A percentile compares a stretch with the other conserved stretches of the same genome.
phyloP scores from a whole-genome alignment of 2,329 filamentous ascomycete genomes.

The Apiospora kogelbergensis region DNA sequence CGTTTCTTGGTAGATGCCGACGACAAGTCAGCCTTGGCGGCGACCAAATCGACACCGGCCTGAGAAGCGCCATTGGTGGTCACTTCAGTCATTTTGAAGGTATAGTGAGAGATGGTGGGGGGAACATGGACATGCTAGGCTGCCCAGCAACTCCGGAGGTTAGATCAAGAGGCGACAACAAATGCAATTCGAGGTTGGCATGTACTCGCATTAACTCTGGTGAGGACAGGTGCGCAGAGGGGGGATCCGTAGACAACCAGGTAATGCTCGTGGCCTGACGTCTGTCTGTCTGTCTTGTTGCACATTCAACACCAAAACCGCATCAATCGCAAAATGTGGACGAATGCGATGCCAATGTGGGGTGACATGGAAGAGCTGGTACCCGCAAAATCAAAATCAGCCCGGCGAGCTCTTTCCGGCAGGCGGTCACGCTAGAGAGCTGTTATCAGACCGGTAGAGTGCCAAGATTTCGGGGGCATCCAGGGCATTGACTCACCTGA shows the following conservation, averaged over 20 bases:
- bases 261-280: neutral
- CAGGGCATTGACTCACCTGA: neutral
- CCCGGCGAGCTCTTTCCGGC: conserved; percentile 8
- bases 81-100: conserved; percentile 50
- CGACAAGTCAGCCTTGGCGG: conserved; percentile 50
- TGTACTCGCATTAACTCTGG: neutral
- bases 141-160: conserved; percentile 9
- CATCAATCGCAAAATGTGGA: conserved; percentile 7
- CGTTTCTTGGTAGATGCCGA: conserved; percentile 63
- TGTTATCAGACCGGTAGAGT: neutral
- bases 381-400: neutral
- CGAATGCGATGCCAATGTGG: conserved; percentile 9
- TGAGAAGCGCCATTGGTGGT: conserved; percentile 39
- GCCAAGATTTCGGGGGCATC: neutral
- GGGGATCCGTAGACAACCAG: neutral
- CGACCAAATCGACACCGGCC: conserved; percentile 48
- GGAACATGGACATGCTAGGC: conserved; percentile 34
- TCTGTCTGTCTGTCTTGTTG: neutral
- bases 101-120: conserved; percentile 27
- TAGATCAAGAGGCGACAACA: neutral
- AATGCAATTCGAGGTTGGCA: neutral
- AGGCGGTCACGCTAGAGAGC: conserved; percentile 8
- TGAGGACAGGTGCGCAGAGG: neutral
- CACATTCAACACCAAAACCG: conserved; percentile 8
- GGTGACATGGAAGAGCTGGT: conserved; percentile 2